A percentile compares a stretch with the other conserved stretches of the same genome.
Conservation (phyloP, 1,139 yeast species). For the Candida sp. region DNA sequence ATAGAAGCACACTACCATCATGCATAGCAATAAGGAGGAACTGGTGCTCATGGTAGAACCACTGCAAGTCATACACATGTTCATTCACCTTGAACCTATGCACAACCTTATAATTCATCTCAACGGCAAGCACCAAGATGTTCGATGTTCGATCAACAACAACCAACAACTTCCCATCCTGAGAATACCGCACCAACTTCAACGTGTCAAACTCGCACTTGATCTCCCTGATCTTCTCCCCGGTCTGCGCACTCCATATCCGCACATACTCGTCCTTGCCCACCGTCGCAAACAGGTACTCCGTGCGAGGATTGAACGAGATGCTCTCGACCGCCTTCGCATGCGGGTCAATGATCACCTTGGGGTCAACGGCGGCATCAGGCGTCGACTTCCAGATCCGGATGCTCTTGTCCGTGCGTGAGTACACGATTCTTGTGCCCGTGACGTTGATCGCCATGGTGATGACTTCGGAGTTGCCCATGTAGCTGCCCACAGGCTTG, state of each 20-base stretch:
- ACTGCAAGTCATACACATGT: slow-evolving; percentile 41
- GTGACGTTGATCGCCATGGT: slow-evolving; percentile 36
- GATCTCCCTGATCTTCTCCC: slow-evolving; percentile 38
- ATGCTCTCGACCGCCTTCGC: slow-evolving; percentile 51
- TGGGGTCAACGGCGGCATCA: slow-evolving; percentile 34
- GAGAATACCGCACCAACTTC: slow-evolving; percentile 48
- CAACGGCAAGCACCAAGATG: slow-evolving; percentile 29
- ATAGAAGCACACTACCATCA: slow-evolving; percentile 36
- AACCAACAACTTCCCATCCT: slow-evolving; percentile 57
- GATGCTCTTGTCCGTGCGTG: slow-evolving; percentile 50
- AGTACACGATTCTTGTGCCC: slow-evolving; percentile 48
- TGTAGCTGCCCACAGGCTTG: slow-evolving; percentile 27
- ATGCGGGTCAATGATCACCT: slow-evolving; percentile 49
- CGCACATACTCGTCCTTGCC: slow-evolving; percentile 58
- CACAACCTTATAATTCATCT: slow-evolving; percentile 28
- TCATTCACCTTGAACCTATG: slow-evolving; percentile 25
- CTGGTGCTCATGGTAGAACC: slow-evolving; percentile 36
- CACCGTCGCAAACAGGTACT: slow-evolving; percentile 59
- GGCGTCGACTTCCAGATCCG: slow-evolving; percentile 44
- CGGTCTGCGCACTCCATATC: slow-evolving; percentile 57
- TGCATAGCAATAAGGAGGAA: slow-evolving; percentile 43
- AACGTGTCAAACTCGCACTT: slow-evolving; percentile 20
- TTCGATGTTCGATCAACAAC: slow-evolving; percentile 48
- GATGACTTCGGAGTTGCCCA: slow-evolving; percentile 35
- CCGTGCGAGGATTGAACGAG: slow-evolving; percentile 64